phyloP scores from a whole-genome alignment of 1,139 yeast genomes.

The Debaryomyces coudertii region DNA sequence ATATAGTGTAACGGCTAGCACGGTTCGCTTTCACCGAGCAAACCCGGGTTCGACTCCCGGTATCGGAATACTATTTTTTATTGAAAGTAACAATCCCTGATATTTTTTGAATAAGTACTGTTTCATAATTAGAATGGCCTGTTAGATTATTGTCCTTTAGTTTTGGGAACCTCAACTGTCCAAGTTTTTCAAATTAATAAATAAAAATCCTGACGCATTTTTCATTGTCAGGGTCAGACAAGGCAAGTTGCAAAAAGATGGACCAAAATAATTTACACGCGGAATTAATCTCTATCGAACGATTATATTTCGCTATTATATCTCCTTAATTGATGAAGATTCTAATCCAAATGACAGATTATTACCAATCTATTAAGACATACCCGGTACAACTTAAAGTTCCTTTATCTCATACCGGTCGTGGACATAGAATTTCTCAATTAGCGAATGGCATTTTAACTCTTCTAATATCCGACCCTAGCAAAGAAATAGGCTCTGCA shows the following conservation, averaged over 20 bases:
- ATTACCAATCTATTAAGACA: constrained; percentile 17
- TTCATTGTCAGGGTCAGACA: neutral
- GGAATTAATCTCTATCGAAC: neutral
- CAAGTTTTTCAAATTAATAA: too few relatives aligned
- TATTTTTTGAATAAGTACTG: too few relatives aligned
- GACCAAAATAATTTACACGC: neutral
- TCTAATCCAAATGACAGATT: neutral
- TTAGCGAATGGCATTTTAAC: constrained; percentile 57
- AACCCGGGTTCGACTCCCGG: constrained; percentile 86
- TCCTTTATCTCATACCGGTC: constrained; percentile 35
- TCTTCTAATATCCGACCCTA: constrained; percentile 61
- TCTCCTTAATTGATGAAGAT: neutral
- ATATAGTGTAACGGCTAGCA: constrained; percentile 82
- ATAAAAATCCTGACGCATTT: neutral
- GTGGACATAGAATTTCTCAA: constrained; percentile 46
- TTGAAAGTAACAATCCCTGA: neutral
- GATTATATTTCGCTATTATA: neutral
- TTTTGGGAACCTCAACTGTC: too few relatives aligned
- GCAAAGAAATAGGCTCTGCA: constrained; percentile 44
- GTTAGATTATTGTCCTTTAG: too few relatives aligned
- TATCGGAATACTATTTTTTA: constrained; percentile 56
- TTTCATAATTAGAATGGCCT: too few relatives aligned
- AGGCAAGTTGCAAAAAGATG: constrained; percentile 5
- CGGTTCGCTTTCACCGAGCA: constrained; percentile 85
- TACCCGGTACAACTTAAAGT: constrained; percentile 27